A percentile compares a stretch with the other conserved stretches of the same genome.
Evolutionary conservation across 2,329 filamentous ascomycete species (phyloP).

Genomic region (Thyridium curvatum): DNA sequence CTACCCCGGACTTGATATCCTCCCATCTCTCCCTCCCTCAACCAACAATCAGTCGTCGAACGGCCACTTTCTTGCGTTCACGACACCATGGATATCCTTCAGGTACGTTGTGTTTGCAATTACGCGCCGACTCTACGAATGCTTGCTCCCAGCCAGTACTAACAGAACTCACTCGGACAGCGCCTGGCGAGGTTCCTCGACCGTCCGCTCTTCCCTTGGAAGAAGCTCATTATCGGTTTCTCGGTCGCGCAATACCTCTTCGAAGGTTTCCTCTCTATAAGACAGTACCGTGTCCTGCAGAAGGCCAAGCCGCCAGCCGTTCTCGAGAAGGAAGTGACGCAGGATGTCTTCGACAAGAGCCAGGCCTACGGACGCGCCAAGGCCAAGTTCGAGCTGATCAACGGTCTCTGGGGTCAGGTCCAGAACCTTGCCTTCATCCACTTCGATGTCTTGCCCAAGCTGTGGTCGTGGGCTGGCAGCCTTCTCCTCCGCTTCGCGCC

Average conservation of each 20-base stretch:
- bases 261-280: conserved; percentile 81
- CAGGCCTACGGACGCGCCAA: conserved; percentile 96
- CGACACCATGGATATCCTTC: conserved; percentile 24
- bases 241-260: conserved; percentile 86
- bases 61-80: conserved; percentile 1
- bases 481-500: conserved; percentile 71
- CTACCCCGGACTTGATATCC: background rate
- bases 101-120: conserved; percentile 17
- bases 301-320: conserved; percentile 77
- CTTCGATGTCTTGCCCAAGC: conserved; percentile 81
- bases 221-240: conserved; percentile 91
- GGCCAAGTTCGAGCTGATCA: conserved; percentile 79
- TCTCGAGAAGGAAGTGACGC: conserved; percentile 78
- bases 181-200: conserved; percentile 81
- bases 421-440: conserved; percentile 88
- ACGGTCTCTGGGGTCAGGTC: conserved; percentile 75
- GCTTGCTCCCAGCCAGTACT: conserved; percentile 3
- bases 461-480: conserved; percentile 78
- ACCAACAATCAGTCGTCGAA: background rate
- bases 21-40: conserved; percentile 1
- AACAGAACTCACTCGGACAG: conserved; percentile 28
- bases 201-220: conserved; percentile 93
- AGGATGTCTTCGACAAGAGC: conserved; percentile 89
- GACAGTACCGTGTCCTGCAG: conserved; percentile 84
- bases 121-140: background rate